Conservation (phyloP, 805 yeast genomes). For the Saccharomyces eubayanus region DNA sequence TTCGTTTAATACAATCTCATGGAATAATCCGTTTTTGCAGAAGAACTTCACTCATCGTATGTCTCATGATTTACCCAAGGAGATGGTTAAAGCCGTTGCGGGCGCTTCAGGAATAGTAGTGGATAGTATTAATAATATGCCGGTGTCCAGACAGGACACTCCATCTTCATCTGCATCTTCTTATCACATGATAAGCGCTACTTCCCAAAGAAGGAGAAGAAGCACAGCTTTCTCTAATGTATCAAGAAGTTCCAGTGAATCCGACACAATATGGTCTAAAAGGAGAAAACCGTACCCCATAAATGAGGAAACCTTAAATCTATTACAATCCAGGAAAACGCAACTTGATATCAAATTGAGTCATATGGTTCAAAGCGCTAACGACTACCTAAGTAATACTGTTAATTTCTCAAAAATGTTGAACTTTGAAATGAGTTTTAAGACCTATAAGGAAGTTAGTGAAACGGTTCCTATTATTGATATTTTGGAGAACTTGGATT, state of each 20-base stretch:
- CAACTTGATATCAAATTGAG: conserved; percentile 1
- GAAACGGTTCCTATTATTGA: conserved; percentile 22
- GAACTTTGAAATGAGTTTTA: conserved; percentile 21
- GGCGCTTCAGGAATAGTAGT: conserved; percentile 26
- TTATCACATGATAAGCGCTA: not conserved
- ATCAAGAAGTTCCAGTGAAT: not conserved
- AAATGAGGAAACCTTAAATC: conserved; percentile 10
- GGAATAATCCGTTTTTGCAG: not conserved
- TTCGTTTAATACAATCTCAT: conserved; percentile 36
- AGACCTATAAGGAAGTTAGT: conserved; percentile 28
- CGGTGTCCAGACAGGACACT: not conserved
- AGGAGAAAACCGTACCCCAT: not conserved
- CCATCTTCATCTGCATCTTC: not conserved
- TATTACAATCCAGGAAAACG: conserved; percentile 10
- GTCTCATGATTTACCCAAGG: not conserved
- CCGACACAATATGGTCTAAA: not conserved
- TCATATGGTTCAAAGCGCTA: not conserved
- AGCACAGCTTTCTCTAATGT: not conserved
- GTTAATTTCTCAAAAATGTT: conserved; percentile 5
- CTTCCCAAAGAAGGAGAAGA: not conserved
- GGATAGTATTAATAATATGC: conserved; percentile 3
- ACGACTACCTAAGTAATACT: not conserved
- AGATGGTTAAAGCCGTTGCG: not conserved
- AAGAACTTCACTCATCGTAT: not conserved
- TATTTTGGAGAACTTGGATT: conserved; percentile 27